Base-by-base conservation (phyloP, 495 filamentous ascomycete species). In the Diplogelasinospora grovesii region DNA sequence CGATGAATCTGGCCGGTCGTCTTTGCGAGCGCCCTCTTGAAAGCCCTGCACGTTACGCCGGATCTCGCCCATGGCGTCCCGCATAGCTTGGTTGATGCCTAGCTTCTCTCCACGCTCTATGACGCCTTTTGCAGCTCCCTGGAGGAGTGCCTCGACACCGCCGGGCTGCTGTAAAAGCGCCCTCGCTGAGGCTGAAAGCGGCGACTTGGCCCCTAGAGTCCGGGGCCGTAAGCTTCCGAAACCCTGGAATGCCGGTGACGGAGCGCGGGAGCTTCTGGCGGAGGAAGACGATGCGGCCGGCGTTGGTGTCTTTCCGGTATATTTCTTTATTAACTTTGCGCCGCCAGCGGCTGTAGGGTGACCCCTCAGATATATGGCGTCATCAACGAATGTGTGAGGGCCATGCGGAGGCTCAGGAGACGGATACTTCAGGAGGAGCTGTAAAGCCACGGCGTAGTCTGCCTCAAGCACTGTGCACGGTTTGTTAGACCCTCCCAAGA, bases 1-100 rank as follows among this genome's bases (percentile, higher is more conserved):
- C 60, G 14, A 39, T 44, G 14, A 64, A 54, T 10, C 56, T 45
- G 15, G 51, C 55, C 19, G 49, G 39, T 15, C 48, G 43, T 26
- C 57, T 59, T 35, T 51, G 44, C 14, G 58, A 56, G n/a, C 22
- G 60, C n/a, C 54, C 33, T 73, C 69, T 11, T 69, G 64, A 8
- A 63, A 26, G n/a, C 60, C 58, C 23, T 65, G 61, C 25, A 72
- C 58, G 36, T 72, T 72, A 34, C 63, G 63, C 9, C 61, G 60
- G 32, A 90, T 85, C 65, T 96, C 89, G 10, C 74, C 85, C 40
- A 95, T 78, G 4, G 92, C 90, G 44, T 90, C 89, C 14, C 89
- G 80, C 8, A 98, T 83, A 8, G 86, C 88, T 60, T 89, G 86
- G 46, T 88, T 88, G 22, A 97, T 82, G 3, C 90, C 88, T 61